phyloP scores from a whole-genome alignment of 2,329 filamentous ascomycete genomes.

The Diaporthe caulivora region DNA sequence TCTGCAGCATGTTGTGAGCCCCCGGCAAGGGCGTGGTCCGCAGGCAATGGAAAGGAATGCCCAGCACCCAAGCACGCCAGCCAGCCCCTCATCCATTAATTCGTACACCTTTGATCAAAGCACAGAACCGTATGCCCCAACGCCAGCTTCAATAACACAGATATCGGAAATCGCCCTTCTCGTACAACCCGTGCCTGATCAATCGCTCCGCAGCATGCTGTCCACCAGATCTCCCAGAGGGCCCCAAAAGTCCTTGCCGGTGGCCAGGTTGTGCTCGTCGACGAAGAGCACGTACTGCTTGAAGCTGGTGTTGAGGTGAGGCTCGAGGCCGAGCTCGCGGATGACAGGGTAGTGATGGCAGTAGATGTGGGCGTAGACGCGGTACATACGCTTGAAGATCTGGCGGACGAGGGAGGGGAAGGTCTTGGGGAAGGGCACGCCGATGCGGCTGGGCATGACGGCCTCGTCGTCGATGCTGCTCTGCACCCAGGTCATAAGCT shows the following conservation, averaged over 20 bases:
- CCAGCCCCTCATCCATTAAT: conserved; percentile 5
- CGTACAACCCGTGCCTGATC: conserved; percentile 43
- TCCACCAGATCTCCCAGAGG: conserved; percentile 95
- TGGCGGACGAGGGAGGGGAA: conserved; percentile 91
- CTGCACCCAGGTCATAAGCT: conserved; percentile 97
- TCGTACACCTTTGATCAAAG: conserved; percentile 37
- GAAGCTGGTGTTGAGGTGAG: conserved; percentile 98
- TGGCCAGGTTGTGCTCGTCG: conserved; percentile 93
- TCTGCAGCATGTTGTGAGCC: conserved; percentile 26
- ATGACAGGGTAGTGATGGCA: conserved; percentile 99
- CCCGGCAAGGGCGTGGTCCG: not conserved
- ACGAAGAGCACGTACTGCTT: conserved; percentile 99
- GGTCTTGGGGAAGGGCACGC: conserved; percentile 93
- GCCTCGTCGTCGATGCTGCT: conserved; percentile 94
- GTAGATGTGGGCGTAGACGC: conserved; percentile 99
- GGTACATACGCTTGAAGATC: conserved; percentile 99
- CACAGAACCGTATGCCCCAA: conserved; percentile 35
- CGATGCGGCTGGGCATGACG: conserved; percentile 94
- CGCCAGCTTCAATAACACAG: conserved; percentile 34
- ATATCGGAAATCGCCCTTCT: conserved; percentile 10
- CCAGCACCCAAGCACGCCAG: not conserved
- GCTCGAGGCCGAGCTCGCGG: conserved; percentile 92
- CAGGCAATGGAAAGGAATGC: not conserved
- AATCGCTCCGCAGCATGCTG: conserved; percentile 96
- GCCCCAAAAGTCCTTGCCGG: conserved; percentile 97